Percentiles rank a stretch among this genome's conserved stretches.
phyloP scores from a whole-genome alignment of 257 asterid species.

The Nicotiana otophora region DNA sequence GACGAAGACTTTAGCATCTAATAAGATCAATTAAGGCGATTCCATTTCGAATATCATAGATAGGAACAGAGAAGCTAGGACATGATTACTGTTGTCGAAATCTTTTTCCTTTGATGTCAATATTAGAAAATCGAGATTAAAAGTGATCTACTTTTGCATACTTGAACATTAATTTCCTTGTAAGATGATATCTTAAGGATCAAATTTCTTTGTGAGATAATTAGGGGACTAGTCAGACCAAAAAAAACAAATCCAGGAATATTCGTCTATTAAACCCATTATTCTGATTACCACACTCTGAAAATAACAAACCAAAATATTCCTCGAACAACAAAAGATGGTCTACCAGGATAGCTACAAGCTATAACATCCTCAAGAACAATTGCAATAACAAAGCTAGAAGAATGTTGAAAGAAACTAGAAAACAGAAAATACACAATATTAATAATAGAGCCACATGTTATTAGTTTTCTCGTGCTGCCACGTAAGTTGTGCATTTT shows the following conservation, averaged over 20 bases:
- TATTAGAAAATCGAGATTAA: background rate
- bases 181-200: background rate
- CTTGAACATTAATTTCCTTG: background rate
- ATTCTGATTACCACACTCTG: background rate
- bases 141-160: background rate
- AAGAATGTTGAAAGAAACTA: background rate
- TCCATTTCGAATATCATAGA: too few relatives aligned
- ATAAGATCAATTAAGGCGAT: too few relatives aligned
- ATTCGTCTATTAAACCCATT: background rate
- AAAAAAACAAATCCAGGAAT: background rate
- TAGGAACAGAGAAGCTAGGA: too few relatives aligned
- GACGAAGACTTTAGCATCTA: too few relatives aligned
- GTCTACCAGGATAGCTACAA: background rate
- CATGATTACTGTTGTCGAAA: background rate
- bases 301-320: background rate
- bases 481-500: too few relatives aligned
- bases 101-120: background rate
- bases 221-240: too few relatives aligned
- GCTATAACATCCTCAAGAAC: background rate
- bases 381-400: background rate
- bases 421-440: background rate
- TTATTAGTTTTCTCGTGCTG: too few relatives aligned
- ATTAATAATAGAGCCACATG: too few relatives aligned
- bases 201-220: background rate
- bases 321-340: background rate